phyloP scores from a whole-genome alignment of 2,329 filamentous ascomycete species.

The Fusarium pseudograminearum region DNA sequence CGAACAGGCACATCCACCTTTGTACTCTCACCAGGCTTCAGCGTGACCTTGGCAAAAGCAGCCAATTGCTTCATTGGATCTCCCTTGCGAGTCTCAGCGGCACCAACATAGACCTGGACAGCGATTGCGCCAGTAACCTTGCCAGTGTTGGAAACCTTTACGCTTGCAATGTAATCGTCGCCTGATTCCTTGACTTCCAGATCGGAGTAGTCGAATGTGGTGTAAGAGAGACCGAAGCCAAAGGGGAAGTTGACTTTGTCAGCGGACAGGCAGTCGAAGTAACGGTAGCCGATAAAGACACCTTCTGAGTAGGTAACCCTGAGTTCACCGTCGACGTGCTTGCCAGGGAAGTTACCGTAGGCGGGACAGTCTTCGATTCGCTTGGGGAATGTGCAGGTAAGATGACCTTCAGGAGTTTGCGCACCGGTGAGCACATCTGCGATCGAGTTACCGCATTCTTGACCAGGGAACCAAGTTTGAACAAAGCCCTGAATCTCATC shows the following conservation, averaged over 20 bases:
- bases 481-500: slow-evolving; percentile 68
- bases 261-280: slow-evolving; percentile 70
- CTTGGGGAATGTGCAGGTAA: slow-evolving; percentile 73
- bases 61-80: slow-evolving; percentile 70
- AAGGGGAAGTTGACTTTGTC: slow-evolving; percentile 74
- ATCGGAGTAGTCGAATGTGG: slow-evolving; percentile 70
- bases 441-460: slow-evolving; percentile 76
- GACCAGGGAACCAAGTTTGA: slow-evolving; percentile 77
- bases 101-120: slow-evolving; percentile 65
- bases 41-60: slow-evolving; percentile 71
- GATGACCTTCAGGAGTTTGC: slow-evolving; percentile 73
- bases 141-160: slow-evolving; percentile 70
- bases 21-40: slow-evolving; percentile 46
- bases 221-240: slow-evolving; percentile 63
- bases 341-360: slow-evolving; percentile 69
- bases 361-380: slow-evolving; percentile 72
- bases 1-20: slow-evolving; percentile 42
- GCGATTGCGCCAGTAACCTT: slow-evolving; percentile 62
- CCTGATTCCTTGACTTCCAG: slow-evolving; percentile 56
- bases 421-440: slow-evolving; percentile 75
- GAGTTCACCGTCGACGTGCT: slow-evolving; percentile 60
- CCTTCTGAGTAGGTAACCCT: slow-evolving; percentile 76
- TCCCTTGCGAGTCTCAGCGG: slow-evolving; percentile 29
- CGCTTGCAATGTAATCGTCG: slow-evolving; percentile 59
- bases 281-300: slow-evolving; percentile 76